A percentile compares a stretch with the other conserved stretches of the same genome.
Conservation (phyloP, 108 stramenopile genomes). For the Skeletonema marinoi region DNA sequence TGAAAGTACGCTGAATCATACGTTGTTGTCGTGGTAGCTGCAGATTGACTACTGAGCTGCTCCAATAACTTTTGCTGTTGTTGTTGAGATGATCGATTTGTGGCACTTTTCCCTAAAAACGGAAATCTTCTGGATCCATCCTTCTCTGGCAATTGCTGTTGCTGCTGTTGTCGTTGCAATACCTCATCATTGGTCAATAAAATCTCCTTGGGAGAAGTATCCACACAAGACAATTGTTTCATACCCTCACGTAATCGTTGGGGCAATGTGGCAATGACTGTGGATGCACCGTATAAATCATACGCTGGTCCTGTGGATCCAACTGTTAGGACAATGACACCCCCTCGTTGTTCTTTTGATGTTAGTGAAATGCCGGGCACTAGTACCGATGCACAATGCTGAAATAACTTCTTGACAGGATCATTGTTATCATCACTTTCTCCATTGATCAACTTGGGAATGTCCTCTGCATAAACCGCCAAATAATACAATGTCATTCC, state of each 20-base stretch:
- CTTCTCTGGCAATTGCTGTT: neutral
- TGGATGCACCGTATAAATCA: constrained; percentile 37
- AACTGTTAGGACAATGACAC: constrained; percentile 29
- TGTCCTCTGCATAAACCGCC: constrained; percentile 23
- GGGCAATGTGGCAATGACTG: constrained; percentile 25
- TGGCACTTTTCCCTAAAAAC: neutral
- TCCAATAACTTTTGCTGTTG: neutral
- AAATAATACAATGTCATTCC: constrained; percentile 43
- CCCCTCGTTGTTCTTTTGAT: neutral
- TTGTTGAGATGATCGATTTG: neutral
- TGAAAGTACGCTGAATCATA: constrained; percentile 42
- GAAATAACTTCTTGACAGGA: neutral
- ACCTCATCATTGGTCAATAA: neutral
- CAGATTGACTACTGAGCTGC: neutral
- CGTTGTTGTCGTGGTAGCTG: neutral
- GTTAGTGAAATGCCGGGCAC: neutral
- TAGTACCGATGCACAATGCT: constrained; percentile 14
- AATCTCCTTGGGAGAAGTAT: neutral
- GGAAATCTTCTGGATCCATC: neutral
- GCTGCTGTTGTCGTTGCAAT: neutral
- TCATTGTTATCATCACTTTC: neutral
- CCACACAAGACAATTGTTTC: constrained; percentile 16
- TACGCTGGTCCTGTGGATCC: constrained; percentile 39
- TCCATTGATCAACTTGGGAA: neutral
- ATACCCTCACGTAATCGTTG: constrained; percentile 20